phyloP scores from a whole-genome alignment of 768 basidiomycete genomes.

The Lactarius indigo region DNA sequence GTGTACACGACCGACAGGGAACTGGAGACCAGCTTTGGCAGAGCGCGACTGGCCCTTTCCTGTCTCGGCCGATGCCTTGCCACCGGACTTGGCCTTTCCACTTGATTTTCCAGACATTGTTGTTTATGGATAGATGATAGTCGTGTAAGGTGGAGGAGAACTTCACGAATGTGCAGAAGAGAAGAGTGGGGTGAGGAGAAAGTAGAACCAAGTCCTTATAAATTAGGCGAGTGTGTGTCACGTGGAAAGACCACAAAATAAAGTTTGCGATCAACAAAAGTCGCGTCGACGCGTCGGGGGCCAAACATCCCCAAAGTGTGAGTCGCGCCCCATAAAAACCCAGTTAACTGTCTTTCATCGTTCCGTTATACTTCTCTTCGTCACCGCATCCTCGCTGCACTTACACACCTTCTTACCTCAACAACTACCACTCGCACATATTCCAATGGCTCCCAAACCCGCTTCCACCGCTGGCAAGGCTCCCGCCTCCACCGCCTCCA shows the following conservation, averaged over 20 bases:
- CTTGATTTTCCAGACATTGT: conserved; percentile 48
- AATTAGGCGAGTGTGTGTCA: neutral
- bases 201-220: conserved; percentile 7
- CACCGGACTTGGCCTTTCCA: conserved; percentile 57
- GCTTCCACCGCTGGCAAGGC: conserved; percentile 84
- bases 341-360: conserved; percentile 23
- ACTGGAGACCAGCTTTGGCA: conserved; percentile 73
- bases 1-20: conserved; percentile 93
- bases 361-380: neutral
- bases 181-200: conserved; percentile 15
- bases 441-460: conserved; percentile 64
- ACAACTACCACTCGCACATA: conserved; percentile 14
- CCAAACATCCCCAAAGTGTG: conserved; percentile 39
- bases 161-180: conserved; percentile 7
- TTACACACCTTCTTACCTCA: neutral
- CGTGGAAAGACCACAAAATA: conserved; percentile 19
- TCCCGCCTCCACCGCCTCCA: conserved; percentile 63
- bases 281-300: conserved; percentile 33
- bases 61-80: conserved; percentile 45
- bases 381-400: conserved; percentile 8
- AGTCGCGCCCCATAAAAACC: conserved; percentile 35
- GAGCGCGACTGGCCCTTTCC: conserved; percentile 66
- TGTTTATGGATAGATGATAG: neutral
- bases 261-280: conserved; percentile 36
- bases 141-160: neutral